Percentiles rank a stretch among this genome's conserved stretches.
These are phyloP conservation scores for Candida insectalens DNA, from an alignment of 805 yeast genomes.

Conservation along the genomic window DNA sequence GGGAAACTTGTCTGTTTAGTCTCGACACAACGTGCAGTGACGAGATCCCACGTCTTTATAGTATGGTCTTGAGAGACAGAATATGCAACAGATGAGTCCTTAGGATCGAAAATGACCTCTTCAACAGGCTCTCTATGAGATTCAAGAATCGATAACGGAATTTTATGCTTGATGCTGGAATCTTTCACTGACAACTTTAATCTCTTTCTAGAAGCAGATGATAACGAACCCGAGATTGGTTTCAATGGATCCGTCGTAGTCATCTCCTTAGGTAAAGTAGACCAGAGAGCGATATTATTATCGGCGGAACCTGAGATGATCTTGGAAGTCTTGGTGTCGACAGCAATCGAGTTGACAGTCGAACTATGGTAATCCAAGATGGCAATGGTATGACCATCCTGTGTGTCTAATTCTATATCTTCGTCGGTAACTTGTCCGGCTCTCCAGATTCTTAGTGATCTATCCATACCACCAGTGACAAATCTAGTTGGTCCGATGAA, in stretches of 20 bases:
- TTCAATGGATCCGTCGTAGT: conserved; percentile 40
- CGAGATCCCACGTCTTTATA: conserved; percentile 92
- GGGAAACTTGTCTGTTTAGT: conserved; percentile 84
- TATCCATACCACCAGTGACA: conserved; percentile 82
- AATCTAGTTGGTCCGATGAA: conserved; percentile 71
- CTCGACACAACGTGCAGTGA: conserved; percentile 76
- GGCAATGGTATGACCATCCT: conserved; percentile 65
- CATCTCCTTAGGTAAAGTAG: conserved; percentile 79
- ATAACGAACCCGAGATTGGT: conserved; percentile 26
- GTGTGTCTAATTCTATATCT: conserved; percentile 33
- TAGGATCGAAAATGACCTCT: conserved; percentile 63
- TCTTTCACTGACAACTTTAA: conserved; percentile 73
- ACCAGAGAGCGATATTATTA: conserved; percentile 76
- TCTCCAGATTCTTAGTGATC: conserved; percentile 84
- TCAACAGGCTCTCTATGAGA: conserved; percentile 86
- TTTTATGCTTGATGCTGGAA: conserved; percentile 66
- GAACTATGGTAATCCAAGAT: conserved; percentile 85
- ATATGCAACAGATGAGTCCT: conserved; percentile 76
- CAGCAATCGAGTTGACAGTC: conserved; percentile 70
- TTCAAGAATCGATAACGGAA: conserved; percentile 70
- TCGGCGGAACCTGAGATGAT: conserved; percentile 84
- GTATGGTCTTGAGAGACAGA: conserved; percentile 95
- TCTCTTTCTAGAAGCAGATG: conserved; percentile 83
- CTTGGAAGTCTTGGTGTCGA: conserved; percentile 40
- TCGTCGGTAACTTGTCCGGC: conserved; percentile 36